Conservation (phyloP, 108 stramenopile genomes). For the Licmophora abbreviata region DNA sequence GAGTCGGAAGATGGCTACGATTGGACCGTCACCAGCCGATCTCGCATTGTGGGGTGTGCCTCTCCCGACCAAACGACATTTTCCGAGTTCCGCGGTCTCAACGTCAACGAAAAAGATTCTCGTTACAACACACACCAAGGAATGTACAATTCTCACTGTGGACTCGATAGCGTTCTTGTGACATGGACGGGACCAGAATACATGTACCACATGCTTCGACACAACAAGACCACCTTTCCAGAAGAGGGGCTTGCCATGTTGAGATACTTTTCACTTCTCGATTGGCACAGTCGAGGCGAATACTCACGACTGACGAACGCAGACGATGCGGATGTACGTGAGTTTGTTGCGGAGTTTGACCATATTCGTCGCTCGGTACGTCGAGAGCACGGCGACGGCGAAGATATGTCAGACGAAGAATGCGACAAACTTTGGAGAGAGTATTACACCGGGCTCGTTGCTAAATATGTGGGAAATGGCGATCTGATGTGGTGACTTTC, state of each 20-base stretch:
- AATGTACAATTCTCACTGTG: constrained; percentile 28
- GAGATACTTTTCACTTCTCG: constrained; percentile 26
- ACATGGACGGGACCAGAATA: constrained; percentile 54
- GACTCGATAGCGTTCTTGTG: constrained; percentile 35
- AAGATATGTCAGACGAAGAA: constrained; percentile 38
- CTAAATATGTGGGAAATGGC: constrained; percentile 35
- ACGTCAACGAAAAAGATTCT: constrained; percentile 27
- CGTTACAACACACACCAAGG: constrained; percentile 31
- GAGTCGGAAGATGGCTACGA: constrained; percentile 32
- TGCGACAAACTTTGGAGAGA: constrained; percentile 34
- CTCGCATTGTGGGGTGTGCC: constrained; percentile 41
- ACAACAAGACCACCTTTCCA: constrained; percentile 38
- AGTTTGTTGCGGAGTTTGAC: constrained; percentile 42
- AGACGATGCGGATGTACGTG: constrained; percentile 26
- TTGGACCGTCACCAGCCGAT: constrained; percentile 44
- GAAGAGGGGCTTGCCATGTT: constrained; percentile 40
- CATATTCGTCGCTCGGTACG: constrained; percentile 18
- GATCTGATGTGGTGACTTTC: constrained; percentile 34
- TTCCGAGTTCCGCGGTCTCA: constrained; percentile 30
- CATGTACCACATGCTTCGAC: constrained; percentile 42
- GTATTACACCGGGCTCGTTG: constrained; percentile 36
- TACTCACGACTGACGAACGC: constrained; percentile 23
- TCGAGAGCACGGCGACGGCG: constrained; percentile 5
- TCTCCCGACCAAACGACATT: constrained; percentile 21
- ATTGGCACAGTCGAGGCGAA: constrained; percentile 41